Evolutionary conservation across 306 rosid species (phyloP).

Genomic region (Prinsepia uniflora): DNA sequence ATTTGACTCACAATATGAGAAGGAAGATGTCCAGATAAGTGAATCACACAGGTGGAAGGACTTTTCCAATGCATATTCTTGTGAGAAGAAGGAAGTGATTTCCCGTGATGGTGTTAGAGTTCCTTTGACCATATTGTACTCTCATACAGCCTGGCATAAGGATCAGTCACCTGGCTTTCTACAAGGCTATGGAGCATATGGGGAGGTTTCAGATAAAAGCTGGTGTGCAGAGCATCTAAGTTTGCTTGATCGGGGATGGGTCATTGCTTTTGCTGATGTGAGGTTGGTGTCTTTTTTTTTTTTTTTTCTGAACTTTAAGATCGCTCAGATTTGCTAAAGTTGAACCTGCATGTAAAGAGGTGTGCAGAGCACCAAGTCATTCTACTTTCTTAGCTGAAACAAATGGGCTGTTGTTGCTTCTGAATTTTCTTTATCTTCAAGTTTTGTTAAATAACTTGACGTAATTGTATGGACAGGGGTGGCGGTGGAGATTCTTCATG

Average conservation of each 20-base stretch:
- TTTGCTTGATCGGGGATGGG: conserved; percentile 90
- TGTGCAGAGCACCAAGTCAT: neutral
- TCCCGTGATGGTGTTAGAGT: conserved; percentile 64
- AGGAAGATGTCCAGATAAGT: conserved; percentile 28
- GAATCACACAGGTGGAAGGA: conserved; percentile 57
- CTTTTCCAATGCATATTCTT: conserved; percentile 55
- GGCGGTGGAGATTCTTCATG: conserved; percentile 67
- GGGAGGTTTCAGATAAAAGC: conserved; percentile 77
- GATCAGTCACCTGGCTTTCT: conserved; percentile 71
- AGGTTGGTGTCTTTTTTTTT: conserved; percentile 46
- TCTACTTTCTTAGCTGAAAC: neutral
- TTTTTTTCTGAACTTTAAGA: neutral
- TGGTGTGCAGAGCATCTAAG: conserved; percentile 83
- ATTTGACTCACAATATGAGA: conserved; percentile 23
- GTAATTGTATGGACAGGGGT: conserved; percentile 53
- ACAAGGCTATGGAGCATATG: conserved; percentile 91
- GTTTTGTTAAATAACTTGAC: neutral
- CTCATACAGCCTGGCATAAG: conserved; percentile 55
- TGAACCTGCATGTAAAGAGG: neutral
- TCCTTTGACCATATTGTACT: conserved; percentile 78
- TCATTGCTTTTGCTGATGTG: conserved; percentile 88
- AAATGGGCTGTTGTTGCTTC: neutral
- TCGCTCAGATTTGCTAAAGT: no score
- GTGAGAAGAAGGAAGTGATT: conserved; percentile 63
- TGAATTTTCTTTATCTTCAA: neutral